A percentile compares a stretch with the other conserved stretches of the same genome.
These are phyloP conservation scores for Didymella sp. DNA, from an alignment of 2,329 filamentous ascomycete genomes.

Conservation along the genomic window DNA sequence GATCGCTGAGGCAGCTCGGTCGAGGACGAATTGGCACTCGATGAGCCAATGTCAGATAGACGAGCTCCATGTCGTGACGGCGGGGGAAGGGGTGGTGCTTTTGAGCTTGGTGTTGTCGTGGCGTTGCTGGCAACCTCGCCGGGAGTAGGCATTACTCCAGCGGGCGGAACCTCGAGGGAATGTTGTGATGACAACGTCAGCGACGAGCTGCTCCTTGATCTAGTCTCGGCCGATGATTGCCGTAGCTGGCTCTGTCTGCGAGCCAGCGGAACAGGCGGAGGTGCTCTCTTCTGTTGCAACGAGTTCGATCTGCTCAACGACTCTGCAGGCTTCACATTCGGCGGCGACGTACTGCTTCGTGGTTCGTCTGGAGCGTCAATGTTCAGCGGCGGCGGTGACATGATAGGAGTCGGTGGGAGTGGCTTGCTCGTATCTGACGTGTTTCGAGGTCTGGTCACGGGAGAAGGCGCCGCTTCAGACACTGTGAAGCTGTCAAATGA, in stretches of 20 bases:
- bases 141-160: neutral
- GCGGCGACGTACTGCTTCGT: slow-evolving; percentile 22
- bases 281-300: slow-evolving; percentile 39
- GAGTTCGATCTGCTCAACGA: slow-evolving; percentile 31
- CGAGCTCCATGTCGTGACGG: slow-evolving; percentile 43
- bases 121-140: slow-evolving; percentile 9
- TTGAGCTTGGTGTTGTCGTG: slow-evolving; percentile 21
- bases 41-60: slow-evolving; percentile 30
- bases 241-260: slow-evolving; percentile 48
- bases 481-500: slow-evolving; percentile 45
- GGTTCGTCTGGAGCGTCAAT: slow-evolving; percentile 33
- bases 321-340: slow-evolving; percentile 23
- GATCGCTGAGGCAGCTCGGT: slow-evolving; percentile 38
- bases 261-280: slow-evolving; percentile 46
- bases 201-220: slow-evolving; percentile 47
- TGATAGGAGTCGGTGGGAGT: slow-evolving; percentile 61
- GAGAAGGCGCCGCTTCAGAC: slow-evolving; percentile 31
- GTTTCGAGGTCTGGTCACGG: slow-evolving; percentile 35
- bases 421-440: slow-evolving; percentile 67
- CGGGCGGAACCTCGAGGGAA: slow-evolving; percentile 32
- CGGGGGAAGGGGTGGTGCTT: slow-evolving; percentile 46
- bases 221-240: slow-evolving; percentile 32
- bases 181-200: slow-evolving; percentile 48
- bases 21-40: slow-evolving; percentile 40
- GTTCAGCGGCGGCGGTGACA: slow-evolving; percentile 28